Evolutionary conservation across 2,329 filamentous ascomycete genomes (phyloP), one percentile per base, ranked within the genome.

Genomic region (Beauveria medogensis): DNA sequence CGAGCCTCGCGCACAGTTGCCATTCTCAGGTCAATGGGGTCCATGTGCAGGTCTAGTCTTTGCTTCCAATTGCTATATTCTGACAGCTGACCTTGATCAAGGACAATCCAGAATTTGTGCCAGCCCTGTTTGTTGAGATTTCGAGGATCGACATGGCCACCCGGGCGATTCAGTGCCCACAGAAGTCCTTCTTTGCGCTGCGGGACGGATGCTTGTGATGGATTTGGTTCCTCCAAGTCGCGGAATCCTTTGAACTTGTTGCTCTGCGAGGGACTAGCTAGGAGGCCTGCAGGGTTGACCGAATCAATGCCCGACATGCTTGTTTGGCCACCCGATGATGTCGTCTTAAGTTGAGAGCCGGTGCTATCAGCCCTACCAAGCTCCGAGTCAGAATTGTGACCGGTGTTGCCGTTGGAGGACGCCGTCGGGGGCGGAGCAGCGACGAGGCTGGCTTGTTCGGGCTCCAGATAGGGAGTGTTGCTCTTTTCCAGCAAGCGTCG

Each of bases 31-130:
- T 99, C 95, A 65, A 99, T 97, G 0, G 94, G 94, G 2, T 97
- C 94, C 86, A 96, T 97, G 72, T 99, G 95, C 28, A 97, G 79
- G 73, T 99, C 94, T 26, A 99, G 83, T 72, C 86, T 93, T 72
- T 99, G 91, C 75, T 99, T 99, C 94, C 94, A 99, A 73, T 99
- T 97, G 72, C 92, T 96, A 75, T 99, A 99, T 71, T 99, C 94
- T 1, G 93, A 97, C 18, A 99, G 81, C 72, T 94, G 96, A 26
- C 94, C 94, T 74, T 96, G 92, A 71, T 97, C 95, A 50, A 99
- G 81, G 2, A 99, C 94, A 65, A 99, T 95, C 94, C 94, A 99
- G 75, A 97, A 99, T 90, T 99, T 99, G 74, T 99, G 94, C 94
- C 94, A 99, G 55, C 91, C 92, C 74, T 96, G 92, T 72, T 97